A percentile compares a stretch with the other conserved stretches of the same genome.
phyloP scores from a whole-genome alignment of 805 yeast species.

The Sungouiozyma intestinalis region DNA sequence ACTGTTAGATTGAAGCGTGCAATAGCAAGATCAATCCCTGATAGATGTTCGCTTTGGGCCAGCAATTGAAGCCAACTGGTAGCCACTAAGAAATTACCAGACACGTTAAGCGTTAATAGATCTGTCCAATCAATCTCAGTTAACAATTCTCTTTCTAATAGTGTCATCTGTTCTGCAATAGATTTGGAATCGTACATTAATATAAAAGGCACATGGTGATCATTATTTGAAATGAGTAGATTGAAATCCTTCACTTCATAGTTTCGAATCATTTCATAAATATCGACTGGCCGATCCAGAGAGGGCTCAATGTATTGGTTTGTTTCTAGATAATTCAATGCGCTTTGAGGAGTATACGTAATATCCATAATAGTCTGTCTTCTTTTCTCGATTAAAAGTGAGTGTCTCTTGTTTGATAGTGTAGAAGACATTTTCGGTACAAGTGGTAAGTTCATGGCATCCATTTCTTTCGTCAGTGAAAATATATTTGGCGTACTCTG shows the following conservation, averaged over 20 bases:
- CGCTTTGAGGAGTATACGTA: conserved; percentile 25
- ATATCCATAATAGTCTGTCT: conserved; percentile 30
- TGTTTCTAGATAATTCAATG: conserved; percentile 1
- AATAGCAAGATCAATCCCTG: conserved; percentile 77
- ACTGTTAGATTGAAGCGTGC: conserved; percentile 81
- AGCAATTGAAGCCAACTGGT: conserved; percentile 78
- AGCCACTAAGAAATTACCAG: conserved; percentile 51
- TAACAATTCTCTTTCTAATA: conserved; percentile 76
- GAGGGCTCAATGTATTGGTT: not conserved
- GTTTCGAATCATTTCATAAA: conserved; percentile 16
- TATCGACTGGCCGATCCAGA: conserved; percentile 9
- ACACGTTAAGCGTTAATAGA: conserved; percentile 67
- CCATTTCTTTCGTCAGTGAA: conserved; percentile 12
- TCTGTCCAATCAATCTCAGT: conserved; percentile 90
- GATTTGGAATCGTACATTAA: conserved; percentile 57
- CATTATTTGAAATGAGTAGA: conserved; percentile 23
- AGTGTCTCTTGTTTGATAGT: conserved; percentile 19
- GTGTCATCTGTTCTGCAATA: conserved; percentile 72
- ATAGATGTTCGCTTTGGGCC: conserved; percentile 41
- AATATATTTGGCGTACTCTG: conserved; percentile 12
- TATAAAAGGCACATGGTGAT: conserved; percentile 71
- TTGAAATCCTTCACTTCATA: conserved; percentile 22
- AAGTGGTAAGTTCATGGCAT: conserved; percentile 10
- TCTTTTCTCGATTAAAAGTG: conserved; percentile 30
- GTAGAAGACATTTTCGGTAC: conserved; percentile 8